Evolutionary conservation across 768 basidiomycete genomes (phyloP), one percentile per base, ranked within the genome.

Genomic region (Lactarius tabidus): DNA sequence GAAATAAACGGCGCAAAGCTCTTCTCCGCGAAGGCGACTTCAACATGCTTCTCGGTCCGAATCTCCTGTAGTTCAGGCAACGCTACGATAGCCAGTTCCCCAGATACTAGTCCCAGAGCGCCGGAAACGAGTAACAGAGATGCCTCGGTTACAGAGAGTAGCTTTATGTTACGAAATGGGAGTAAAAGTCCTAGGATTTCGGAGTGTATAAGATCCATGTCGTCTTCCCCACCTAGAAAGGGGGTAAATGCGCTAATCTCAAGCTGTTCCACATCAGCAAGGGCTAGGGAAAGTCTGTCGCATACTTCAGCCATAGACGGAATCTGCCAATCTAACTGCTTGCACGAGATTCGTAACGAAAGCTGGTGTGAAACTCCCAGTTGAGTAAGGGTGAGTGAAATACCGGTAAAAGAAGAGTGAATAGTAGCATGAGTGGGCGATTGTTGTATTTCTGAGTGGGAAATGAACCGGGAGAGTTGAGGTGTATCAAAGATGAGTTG

Each of bases 331-430:
- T 54, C 53, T 2, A 31, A n/a, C 53, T 28, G 29, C 29, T 6
- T 18, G 35, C 35, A 63, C 20, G 15, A 29, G 6, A 63, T 57
- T 18, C 28, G 39, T 33, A 63, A 29, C 12, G 28, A 52, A 5
- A 63, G 23, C n/a, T 31, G n/a, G 26, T 36, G 39, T 3, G 29
- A 38, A 8, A 29, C 10, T 41, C 35, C 53, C 10, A 3, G 36
- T 38, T 26, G 64, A n/a, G 59, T n/a, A 43, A 64, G 39, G 20
- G 31, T 55, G 20, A 59, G 43, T 14, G 45, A 48, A 33, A 65
- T 38, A 14, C 48, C 53, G 18, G 6, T 7, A 14, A 7, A 35
- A 38, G 55, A 63, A 36, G 15, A 48, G 5, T n/a, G 31, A 5
- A 63, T 28, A 3, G 3, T 28, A 6, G 63, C 48, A 20, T 43